A percentile compares a stretch with the other conserved stretches of the same genome.
These are phyloP conservation scores for Nymphaea colorata DNA, from an alignment of 164 flowering plant species.

Conservation along the genomic window DNA sequence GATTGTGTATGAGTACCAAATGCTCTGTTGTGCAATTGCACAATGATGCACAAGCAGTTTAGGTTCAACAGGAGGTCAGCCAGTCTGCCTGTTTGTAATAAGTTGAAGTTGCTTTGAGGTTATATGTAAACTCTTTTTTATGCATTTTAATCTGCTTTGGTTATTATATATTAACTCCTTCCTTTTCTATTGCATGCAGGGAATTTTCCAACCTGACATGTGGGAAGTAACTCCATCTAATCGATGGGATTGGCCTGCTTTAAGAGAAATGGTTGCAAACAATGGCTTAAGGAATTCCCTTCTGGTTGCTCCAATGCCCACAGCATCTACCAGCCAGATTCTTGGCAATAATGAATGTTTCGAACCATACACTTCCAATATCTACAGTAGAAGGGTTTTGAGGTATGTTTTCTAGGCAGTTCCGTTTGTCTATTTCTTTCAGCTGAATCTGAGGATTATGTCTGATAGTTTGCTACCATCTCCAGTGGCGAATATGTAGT, in stretches of 20 bases:
- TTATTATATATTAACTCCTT: too few species aligned
- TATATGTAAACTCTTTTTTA: too few species aligned
- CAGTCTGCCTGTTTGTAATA: too few species aligned
- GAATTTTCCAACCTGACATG: constrained; percentile 18
- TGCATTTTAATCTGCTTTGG: too few species aligned
- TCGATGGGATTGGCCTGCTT: constrained; percentile 79
- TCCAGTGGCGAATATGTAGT: constrained; percentile 94
- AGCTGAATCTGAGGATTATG: too few species aligned
- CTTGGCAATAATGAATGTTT: constrained; percentile 98
- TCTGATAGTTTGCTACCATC: background rate
- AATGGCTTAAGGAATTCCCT: constrained; percentile 92
- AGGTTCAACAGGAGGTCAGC: too few species aligned
- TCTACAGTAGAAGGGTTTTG: constrained; percentile 85
- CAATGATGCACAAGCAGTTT: too few species aligned
- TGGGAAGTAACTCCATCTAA: constrained; percentile 80
- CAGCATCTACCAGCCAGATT: constrained; percentile 99
- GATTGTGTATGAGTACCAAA: too few species aligned
- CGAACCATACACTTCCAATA: constrained; percentile 97
- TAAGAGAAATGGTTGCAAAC: constrained; percentile 45
- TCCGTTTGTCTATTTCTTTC: background rate
- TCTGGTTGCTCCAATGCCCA: constrained; percentile 95
- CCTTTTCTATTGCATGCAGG: background rate
- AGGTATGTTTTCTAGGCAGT: constrained; percentile 33
- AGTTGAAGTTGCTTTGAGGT: too few species aligned
- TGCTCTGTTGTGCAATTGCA: too few species aligned